Percentiles rank a stretch among this genome's conserved stretches.
Evolutionary conservation across 2,329 filamentous ascomycete genomes (phyloP).

Genomic region (Aspergillus tubingensis): DNA sequence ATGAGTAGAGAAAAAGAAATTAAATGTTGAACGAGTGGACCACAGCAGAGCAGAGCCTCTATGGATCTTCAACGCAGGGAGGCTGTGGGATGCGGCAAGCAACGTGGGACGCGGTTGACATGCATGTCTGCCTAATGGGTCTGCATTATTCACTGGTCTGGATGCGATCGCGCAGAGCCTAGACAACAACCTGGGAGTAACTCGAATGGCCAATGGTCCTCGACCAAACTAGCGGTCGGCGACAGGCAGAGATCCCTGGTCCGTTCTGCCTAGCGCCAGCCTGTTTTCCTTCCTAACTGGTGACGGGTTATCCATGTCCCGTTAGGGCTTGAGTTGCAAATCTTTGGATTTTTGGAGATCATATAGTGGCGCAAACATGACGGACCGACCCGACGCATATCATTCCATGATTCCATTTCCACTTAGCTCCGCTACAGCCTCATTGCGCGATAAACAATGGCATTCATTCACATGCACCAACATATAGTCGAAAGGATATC

Average conservation of each 20-base stretch:
- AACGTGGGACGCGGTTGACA: background rate
- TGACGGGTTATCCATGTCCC: no score
- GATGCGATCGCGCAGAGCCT: background rate
- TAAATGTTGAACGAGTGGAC: background rate
- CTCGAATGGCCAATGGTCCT: no score
- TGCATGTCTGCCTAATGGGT: background rate
- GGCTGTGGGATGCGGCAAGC: background rate
- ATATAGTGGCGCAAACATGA: background rate
- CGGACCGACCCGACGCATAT: slow-evolving; percentile 4
- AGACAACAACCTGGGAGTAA: no score
- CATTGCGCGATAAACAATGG: background rate
- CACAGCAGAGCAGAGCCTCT: background rate
- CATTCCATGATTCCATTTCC: background rate
- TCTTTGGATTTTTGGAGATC: background rate
- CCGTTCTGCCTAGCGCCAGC: background rate
- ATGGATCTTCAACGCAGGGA: background rate
- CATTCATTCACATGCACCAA: background rate
- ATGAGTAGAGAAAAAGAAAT: no score
- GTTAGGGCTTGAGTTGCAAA: no score
- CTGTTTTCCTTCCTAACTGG: no score
- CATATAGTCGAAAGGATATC: background rate
- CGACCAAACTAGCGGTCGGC: background rate
- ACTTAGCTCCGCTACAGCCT: background rate
- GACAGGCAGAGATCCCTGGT: background rate
- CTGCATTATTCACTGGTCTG: background rate